A percentile compares a stretch with the other conserved stretches of the same genome.
Conservation (phyloP, 1,139 yeast genomes). For the Suhomyces terraborum region DNA sequence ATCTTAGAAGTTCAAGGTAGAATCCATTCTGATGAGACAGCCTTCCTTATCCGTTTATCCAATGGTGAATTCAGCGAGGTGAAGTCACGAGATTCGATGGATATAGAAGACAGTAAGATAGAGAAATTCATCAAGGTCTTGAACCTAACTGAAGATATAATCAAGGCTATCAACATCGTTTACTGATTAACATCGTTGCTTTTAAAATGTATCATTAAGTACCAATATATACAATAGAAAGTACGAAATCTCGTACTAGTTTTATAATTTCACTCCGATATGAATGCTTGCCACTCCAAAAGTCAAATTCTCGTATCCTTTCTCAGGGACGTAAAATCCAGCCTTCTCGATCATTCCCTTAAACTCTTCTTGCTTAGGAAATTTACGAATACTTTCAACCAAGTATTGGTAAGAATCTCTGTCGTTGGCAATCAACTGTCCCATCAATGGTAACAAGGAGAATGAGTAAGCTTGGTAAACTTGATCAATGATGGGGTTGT, state of each 20-base stretch:
- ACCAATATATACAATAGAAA: slow-evolving; percentile 12
- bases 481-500: slow-evolving; percentile 71
- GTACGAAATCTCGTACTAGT: slow-evolving; percentile 2
- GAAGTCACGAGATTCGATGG: slow-evolving; percentile 24
- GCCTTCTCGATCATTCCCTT: slow-evolving; percentile 91
- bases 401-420: slow-evolving; percentile 93
- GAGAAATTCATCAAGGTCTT: slow-evolving; percentile 29
- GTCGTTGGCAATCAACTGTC: slow-evolving; percentile 92
- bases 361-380: slow-evolving; percentile 91
- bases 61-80: slow-evolving; percentile 30
- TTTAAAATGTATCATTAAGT: neutral
- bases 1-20: slow-evolving; percentile 27
- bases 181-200: neutral
- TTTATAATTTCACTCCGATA: slow-evolving; percentile 79
- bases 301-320: slow-evolving; percentile 93
- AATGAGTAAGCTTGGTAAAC: slow-evolving; percentile 87
- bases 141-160: slow-evolving; percentile 37
- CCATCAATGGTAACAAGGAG: slow-evolving; percentile 87
- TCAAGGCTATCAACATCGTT: slow-evolving; percentile 6
- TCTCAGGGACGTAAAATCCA: slow-evolving; percentile 84
- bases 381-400: slow-evolving; percentile 88
- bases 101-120: slow-evolving; percentile 20
- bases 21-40: slow-evolving; percentile 18
- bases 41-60: slow-evolving; percentile 28
- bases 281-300: slow-evolving; percentile 97